Evolutionary conservation across 2,329 filamentous ascomycete genomes (phyloP).

Genomic region (Botrytis fabae): DNA sequence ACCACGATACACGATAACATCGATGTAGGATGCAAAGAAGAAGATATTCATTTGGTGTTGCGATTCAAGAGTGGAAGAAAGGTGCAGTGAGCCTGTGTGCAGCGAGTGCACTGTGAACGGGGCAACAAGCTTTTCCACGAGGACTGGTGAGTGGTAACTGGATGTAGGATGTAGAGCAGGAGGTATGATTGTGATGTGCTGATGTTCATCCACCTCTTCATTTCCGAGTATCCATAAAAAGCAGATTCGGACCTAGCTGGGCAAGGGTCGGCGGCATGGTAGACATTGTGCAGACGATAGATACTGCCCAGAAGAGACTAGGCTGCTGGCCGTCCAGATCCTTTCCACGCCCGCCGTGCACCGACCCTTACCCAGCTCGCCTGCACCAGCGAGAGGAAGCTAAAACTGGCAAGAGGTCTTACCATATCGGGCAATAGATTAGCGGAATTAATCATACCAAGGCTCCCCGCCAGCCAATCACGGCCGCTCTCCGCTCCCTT

Average conservation of each 20-base stretch:
- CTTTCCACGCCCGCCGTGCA: background rate
- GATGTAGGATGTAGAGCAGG: background rate
- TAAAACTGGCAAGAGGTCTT: background rate
- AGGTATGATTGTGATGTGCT: slow-evolving; percentile 16
- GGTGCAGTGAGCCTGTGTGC: background rate
- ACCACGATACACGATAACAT: background rate
- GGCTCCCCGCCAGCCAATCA: background rate
- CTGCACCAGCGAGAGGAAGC: background rate
- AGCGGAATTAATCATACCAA: background rate
- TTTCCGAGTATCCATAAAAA: slow-evolving; percentile 15
- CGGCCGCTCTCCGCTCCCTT: background rate
- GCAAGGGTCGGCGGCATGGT: background rate
- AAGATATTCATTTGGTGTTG: background rate
- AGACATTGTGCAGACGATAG: background rate
- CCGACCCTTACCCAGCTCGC: background rate
- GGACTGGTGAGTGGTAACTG: background rate
- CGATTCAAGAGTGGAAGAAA: slow-evolving; percentile 4
- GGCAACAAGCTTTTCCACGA: background rate
- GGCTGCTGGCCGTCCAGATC: accelerated
- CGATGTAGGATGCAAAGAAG: background rate
- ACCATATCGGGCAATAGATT: background rate
- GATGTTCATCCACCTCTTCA: slow-evolving; percentile 13
- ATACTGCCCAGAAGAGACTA: background rate
- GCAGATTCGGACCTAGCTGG: background rate
- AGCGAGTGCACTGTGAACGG: background rate